Percentiles rank a stretch among this genome's conserved stretches.
phyloP scores from a whole-genome alignment of 2,329 filamentous ascomycete genomes.

The Cladosporium austrohemisphaericum region DNA sequence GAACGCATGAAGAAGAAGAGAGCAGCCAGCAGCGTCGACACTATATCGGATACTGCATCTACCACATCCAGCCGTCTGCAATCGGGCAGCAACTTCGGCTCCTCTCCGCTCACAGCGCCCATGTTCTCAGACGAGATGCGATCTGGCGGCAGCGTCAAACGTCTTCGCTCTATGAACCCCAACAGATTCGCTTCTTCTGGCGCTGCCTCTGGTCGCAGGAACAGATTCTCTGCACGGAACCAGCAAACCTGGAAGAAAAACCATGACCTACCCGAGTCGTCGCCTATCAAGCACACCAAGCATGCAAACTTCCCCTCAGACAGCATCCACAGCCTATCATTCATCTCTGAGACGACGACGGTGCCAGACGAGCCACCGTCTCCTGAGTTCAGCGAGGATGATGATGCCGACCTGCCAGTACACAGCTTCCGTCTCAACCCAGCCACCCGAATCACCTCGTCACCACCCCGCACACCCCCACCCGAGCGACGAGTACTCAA shows the following conservation, averaged over 20 bases:
- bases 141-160: conserved; percentile 52
- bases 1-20: conserved; percentile 73
- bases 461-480: conserved; percentile 79
- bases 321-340: conserved; percentile 69
- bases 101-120: conserved; percentile 77
- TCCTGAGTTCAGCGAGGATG: conserved; percentile 67
- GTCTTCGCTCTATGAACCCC: conserved; percentile 24
- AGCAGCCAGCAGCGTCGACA: conserved; percentile 61
- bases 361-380: conserved; percentile 60
- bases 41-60: conserved; percentile 82
- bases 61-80: conserved; percentile 75
- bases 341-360: conserved; percentile 68
- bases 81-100: conserved; percentile 66
- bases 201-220: conserved; percentile 30
- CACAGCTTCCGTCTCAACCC: conserved; percentile 64
- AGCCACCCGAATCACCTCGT: conserved; percentile 58
- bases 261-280: conserved; percentile 77
- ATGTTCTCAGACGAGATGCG: conserved; percentile 80
- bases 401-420: conserved; percentile 74
- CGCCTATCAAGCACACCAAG: conserved; percentile 73
- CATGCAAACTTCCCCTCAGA: conserved; percentile 68
- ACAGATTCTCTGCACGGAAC: conserved; percentile 28
- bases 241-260: conserved; percentile 70
- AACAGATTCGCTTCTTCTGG: conserved; percentile 26
- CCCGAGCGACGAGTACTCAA: conserved; percentile 40